Base-by-base conservation (phyloP, 441 rosid genomes). In the Croton setiger region DNA sequence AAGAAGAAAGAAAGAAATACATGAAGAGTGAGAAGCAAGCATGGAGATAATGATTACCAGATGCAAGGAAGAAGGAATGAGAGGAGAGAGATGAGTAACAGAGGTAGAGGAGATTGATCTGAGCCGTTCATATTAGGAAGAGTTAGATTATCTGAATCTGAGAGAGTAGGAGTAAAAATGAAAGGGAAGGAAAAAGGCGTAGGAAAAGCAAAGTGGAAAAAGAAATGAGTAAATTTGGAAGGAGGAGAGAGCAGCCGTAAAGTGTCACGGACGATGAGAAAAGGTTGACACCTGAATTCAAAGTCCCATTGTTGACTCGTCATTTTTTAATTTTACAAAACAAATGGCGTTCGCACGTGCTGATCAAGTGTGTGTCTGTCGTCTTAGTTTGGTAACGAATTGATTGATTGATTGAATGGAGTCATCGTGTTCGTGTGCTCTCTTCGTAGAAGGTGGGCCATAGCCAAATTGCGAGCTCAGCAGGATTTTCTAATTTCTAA, bases 221-320 rank as follows among this genome's bases (percentile, higher is more conserved):
- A 12, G 36, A 8, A 23, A 7, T 1, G 37, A 54, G 23, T 39
- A 56, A 55, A 67, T n/a, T n/a, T n/a, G n/a, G n/a, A n/a, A n/a
- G n/a, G 63, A 14, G 56, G 21, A 36, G 47, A 58, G 49, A 17
- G 56, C 20, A 2, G 60, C 37, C 66, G 1, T 18, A 45, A 63
- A 45, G 67, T 43, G 20, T 70, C 73, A 70, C 73, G 73, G 73
- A 70, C 67, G 53, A 39, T 5, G n/a, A n/a, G n/a, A n/a, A n/a
- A 12, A 20, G 17, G 27, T 60, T 57, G 39, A 27, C 18, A 12
- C 35, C 13, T 54, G 55, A 36, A 3, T 21, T 33, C 64, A 57
- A 57, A n/a, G 33, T 14, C n/a, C 7, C 18, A 36, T 4, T 49
- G 41, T 37, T 37, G 41, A 3, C 41, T 37, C 41, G 41, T 37